Base-by-base conservation (phyloP, 345 rosid genomes). In the Turnera subulata region DNA sequence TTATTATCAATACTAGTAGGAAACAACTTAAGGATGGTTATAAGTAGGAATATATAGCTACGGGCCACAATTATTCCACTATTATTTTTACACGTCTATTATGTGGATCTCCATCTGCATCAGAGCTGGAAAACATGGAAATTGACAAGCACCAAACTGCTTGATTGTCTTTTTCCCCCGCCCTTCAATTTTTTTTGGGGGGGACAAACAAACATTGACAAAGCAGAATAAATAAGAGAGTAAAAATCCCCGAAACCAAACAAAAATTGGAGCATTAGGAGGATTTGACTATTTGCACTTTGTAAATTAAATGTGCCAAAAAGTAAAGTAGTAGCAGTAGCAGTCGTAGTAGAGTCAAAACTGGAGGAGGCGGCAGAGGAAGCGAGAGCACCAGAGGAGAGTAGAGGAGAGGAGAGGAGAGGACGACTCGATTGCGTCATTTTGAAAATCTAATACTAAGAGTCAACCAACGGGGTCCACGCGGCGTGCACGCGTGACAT, bases 401-500 rank as follows among this genome's bases (percentile, higher is more conserved):
- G n/a, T n/a, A n/a, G 54, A 48, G 60, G 59, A 39, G 53, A 33
- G 5, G 53, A 18, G 39, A 25, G 6, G 17, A 12, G 13, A 13
- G 62, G 16, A 35, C 2, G 68, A 62, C 61, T 7, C 22, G 5
- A 8, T 72, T 63, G 40, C 75, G 76, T 65, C 76, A 37, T 53
- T 46, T 64, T 21, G 43, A n/a, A 8, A n/a, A 15, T 15, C 18
- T 24, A 6, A 0, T n/a, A n/a, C n/a, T n/a, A n/a, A 0, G 24
- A 50, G 89, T 83, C 85, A 83, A 80, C 75, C 55, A 16, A 14
- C 45, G 75, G 89, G 84, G 52, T 58, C 86, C 82, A 73, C 69
- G 60, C 76, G 76, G 76, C 78, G 82, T 77, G 82, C 86, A 73
- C 69, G 89, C 89, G 84, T 84, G 84, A 77, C 52, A 58, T 46